Conservation (phyloP, 352 stramenopile species). For the Globisporangium yorkense region DNA sequence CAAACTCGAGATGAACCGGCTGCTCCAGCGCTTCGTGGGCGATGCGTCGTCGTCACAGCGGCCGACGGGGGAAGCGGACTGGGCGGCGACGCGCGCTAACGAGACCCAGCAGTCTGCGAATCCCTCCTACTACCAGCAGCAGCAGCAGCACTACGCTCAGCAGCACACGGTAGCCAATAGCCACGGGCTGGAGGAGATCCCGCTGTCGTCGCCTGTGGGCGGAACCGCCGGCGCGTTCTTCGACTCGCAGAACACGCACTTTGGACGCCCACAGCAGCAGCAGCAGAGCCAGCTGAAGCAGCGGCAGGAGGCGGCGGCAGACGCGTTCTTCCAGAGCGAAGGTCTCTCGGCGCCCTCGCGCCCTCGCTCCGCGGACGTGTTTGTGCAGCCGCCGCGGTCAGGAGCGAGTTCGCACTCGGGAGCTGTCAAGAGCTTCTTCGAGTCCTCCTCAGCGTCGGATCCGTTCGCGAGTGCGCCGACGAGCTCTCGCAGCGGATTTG, state of each 20-base stretch:
- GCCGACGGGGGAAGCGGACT: not conserved
- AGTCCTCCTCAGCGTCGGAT: conserved; percentile 7
- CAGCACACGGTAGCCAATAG: conserved; percentile 5
- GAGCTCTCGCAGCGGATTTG: conserved; percentile 6
- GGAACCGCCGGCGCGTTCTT: conserved; percentile 23
- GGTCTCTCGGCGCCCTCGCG: not conserved
- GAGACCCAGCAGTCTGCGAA: conserved; percentile 2
- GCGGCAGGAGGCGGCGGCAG: conserved; percentile 11
- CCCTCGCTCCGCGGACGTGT: conserved; percentile 4
- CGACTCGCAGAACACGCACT: conserved; percentile 7
- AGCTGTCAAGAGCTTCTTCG: conserved; percentile 2
- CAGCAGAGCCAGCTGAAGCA: conserved; percentile 13
- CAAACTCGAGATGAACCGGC: conserved; percentile 11
- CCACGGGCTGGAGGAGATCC: conserved; percentile 21
- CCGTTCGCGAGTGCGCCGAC: conserved; percentile 13
- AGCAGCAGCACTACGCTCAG: conserved; percentile 5
- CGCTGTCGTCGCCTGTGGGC: conserved; percentile 19
- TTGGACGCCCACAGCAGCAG: not conserved
- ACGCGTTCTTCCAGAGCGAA: conserved; percentile 22
- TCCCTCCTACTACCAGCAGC: conserved; percentile 2
- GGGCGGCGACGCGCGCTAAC: not conserved
- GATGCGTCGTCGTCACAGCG: conserved; percentile 7
- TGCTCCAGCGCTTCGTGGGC: conserved; percentile 17
- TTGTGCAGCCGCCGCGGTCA: conserved; percentile 8
- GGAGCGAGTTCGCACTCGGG: conserved; percentile 2